A percentile compares a stretch with the other conserved stretches of the same genome.
phyloP scores from a whole-genome alignment of 176 grass and related monocot genomes.

The Carex kokanica region DNA sequence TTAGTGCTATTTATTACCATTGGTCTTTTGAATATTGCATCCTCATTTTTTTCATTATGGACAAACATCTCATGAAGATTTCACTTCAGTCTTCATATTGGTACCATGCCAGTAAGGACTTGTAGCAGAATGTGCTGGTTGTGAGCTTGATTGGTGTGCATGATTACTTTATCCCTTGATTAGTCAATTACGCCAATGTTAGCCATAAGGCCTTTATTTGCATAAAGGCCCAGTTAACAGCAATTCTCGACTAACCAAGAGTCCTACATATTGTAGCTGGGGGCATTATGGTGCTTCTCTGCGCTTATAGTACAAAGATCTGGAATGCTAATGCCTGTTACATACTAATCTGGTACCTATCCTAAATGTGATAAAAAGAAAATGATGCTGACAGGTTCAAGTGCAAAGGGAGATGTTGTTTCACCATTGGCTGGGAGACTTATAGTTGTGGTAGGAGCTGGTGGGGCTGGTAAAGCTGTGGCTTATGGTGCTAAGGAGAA shows the following conservation, averaged over 20 bases:
- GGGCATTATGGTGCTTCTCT: neutral
- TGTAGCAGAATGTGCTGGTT: neutral
- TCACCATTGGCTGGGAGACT: slow-evolving; percentile 82
- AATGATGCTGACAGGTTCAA: slow-evolving; percentile 45
- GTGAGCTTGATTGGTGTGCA: neutral
- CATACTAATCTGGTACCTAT: neutral
- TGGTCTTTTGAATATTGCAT: slow-evolving; percentile 3
- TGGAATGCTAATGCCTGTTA: neutral
- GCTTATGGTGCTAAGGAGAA: slow-evolving; percentile 91
- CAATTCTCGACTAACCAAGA: neutral
- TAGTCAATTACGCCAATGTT: neutral
- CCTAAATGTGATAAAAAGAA: neutral
- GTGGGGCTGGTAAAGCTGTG: slow-evolving; percentile 92
- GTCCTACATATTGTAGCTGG: neutral
- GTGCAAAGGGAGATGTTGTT: slow-evolving; percentile 46
- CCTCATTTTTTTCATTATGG: neutral
- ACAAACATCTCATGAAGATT: slow-evolving; percentile 3
- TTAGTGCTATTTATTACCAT: slow-evolving; percentile 4
- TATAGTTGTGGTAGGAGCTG: slow-evolving; percentile 89
- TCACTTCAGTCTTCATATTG: neutral
- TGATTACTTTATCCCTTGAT: neutral
- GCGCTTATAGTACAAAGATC: neutral
- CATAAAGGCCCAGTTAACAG: neutral
- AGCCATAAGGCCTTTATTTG: neutral
- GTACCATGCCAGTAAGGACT: neutral